Conservation (phyloP, 2,329 filamentous ascomycete genomes). For the Fusarium sp. region DNA sequence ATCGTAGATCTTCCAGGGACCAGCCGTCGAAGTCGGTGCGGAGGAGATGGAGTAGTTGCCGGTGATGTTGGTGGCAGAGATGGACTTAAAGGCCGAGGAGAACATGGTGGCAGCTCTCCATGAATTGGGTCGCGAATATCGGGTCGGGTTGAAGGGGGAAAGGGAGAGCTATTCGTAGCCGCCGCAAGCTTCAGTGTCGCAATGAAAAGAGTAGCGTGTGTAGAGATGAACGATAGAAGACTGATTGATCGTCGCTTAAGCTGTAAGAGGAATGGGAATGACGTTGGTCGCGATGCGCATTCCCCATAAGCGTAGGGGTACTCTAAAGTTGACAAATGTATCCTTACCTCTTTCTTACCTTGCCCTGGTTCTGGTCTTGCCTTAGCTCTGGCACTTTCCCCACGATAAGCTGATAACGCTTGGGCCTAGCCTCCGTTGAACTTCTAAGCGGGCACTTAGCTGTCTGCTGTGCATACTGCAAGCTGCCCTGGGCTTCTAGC, state of each 20-base stretch:
- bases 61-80: slow-evolving; percentile 88
- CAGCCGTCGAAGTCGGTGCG: slow-evolving; percentile 80
- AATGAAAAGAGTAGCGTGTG: background rate
- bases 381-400: slow-evolving; percentile 17
- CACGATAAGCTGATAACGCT: slow-evolving; percentile 35
- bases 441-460: background rate
- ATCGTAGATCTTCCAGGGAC: slow-evolving; percentile 97
- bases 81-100: slow-evolving; percentile 91
- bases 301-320: slow-evolving; percentile 33
- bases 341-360: slow-evolving; percentile 14
- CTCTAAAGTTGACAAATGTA: slow-evolving; percentile 38
- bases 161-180: slow-evolving; percentile 5
- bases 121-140: slow-evolving; percentile 46
- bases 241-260: slow-evolving; percentile 21
- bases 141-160: slow-evolving; percentile 12
- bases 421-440: background rate
- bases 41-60: slow-evolving; percentile 88
- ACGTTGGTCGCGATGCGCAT: slow-evolving; percentile 38
- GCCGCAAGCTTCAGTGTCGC: background rate
- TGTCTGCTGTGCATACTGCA: background rate
- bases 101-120: slow-evolving; percentile 72
- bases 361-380: background rate
- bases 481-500: background rate
- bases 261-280: slow-evolving; percentile 22
- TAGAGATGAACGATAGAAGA: background rate